These are phyloP conservation scores for Nicotiana attenuata DNA, from an alignment of 257 asterid genomes.

Conservation along the genomic window DNA sequence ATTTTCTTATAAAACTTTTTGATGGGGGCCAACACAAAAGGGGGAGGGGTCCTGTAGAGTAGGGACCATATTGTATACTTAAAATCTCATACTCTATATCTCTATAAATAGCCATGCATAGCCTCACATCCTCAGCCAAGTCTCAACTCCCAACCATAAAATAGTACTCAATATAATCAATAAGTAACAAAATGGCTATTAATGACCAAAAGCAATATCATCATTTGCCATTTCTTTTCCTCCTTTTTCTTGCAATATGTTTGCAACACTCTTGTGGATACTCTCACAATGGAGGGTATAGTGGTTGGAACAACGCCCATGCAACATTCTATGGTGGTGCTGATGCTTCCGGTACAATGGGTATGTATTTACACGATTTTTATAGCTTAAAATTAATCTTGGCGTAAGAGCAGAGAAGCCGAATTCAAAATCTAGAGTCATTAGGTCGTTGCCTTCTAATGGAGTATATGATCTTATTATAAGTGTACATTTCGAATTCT, in stretches of 20 bases:
- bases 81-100: slow-evolving; percentile 7
- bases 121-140: background rate
- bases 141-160: background rate
- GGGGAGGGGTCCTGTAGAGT: slow-evolving; percentile 3
- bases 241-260: background rate
- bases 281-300: background rate
- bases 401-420: background rate
- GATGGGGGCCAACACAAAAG: background rate
- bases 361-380: slow-evolving; percentile 15
- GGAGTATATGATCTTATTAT: background rate
- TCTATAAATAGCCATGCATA: slow-evolving; percentile 24
- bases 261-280: slow-evolving; percentile 1
- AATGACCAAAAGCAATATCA: background rate
- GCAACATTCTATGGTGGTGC: slow-evolving; percentile 69
- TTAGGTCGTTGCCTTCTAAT: background rate
- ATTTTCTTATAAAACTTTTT: background rate
- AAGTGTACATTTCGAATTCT: too few species aligned
- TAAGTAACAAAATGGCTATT: background rate
- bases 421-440: background rate
- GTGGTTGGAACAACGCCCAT: slow-evolving; percentile 45
- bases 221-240: background rate
- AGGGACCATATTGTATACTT: background rate
- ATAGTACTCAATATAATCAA: background rate
- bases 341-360: slow-evolving; percentile 67
- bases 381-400: background rate